These are phyloP conservation scores for Calamus simplicifolius DNA, from an alignment of 176 grass and related monocot genomes.

Conservation along the genomic window DNA sequence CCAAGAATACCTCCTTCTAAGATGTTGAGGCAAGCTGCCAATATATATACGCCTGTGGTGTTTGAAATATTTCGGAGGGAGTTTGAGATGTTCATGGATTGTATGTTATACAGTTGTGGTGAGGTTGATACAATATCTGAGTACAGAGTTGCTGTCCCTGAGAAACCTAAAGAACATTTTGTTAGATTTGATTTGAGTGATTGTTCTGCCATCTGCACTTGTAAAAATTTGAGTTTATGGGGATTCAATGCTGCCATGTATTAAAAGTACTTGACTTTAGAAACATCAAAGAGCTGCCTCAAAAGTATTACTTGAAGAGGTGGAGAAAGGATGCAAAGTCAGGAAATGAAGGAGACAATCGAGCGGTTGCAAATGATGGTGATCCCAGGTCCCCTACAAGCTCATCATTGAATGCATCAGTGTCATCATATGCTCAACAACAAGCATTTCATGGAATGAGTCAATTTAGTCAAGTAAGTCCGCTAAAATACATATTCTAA, in stretches of 20 bases:
- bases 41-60: constrained; percentile 65
- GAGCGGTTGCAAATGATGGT: constrained; percentile 3
- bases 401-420: constrained; percentile 4
- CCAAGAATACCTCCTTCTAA: constrained; percentile 81
- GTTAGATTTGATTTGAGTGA: constrained; percentile 65
- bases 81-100: constrained; percentile 95
- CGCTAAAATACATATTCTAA: not conserved
- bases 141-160: constrained; percentile 71
- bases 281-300: no score
- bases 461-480: constrained; percentile 7
- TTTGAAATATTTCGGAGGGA: constrained; percentile 78
- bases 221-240: constrained; percentile 34
- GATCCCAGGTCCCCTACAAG: constrained; percentile 6
- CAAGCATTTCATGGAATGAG: constrained; percentile 3
- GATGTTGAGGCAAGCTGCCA: constrained; percentile 72
- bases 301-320: no score
- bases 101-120: constrained; percentile 67
- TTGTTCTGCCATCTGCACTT: constrained; percentile 24
- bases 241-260: not conserved
- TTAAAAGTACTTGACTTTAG: no score
- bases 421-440: not conserved
- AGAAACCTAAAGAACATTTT: constrained; percentile 56
- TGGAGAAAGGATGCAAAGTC: no score
- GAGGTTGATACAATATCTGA: constrained; percentile 32
- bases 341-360: no score